A percentile compares a stretch with the other conserved stretches of the same genome.
Evolutionary conservation across 2,329 filamentous ascomycete genomes (phyloP).

Genomic region (Cercospora sojina): DNA sequence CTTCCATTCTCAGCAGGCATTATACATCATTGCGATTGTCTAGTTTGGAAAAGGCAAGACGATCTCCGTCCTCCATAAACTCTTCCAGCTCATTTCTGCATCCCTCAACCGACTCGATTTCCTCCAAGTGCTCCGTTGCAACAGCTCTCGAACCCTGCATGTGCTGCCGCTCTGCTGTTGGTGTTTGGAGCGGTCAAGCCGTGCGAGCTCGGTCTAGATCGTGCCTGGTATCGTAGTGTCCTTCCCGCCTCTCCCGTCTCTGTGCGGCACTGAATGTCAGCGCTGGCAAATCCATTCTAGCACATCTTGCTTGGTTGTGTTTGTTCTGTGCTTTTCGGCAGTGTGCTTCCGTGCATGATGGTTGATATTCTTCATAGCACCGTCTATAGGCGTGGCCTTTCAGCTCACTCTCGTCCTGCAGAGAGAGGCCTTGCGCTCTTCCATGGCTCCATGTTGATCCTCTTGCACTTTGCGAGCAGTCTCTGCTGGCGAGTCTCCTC

Average conservation of each 20-base stretch:
- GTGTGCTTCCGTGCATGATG: background rate
- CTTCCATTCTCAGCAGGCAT: background rate
- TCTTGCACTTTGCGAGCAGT: conserved; percentile 35
- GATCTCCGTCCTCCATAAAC: background rate
- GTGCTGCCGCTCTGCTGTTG: background rate
- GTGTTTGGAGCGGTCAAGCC: background rate
- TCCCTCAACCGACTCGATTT: background rate
- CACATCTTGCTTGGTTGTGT: background rate
- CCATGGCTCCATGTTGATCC: conserved; percentile 30
- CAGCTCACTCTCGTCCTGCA: conserved; percentile 13
- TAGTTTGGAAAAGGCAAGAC: background rate
- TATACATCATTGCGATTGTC: conserved; percentile 1
- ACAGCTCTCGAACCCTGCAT: background rate
- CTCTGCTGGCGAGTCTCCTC: conserved; percentile 31
- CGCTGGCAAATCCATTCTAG: background rate
- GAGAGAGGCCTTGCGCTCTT: conserved; percentile 30
- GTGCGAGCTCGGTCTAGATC: background rate
- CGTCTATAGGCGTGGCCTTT: background rate
- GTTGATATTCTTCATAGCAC: background rate
- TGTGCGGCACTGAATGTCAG: background rate
- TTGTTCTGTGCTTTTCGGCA: background rate
- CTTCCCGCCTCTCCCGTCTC: background rate
- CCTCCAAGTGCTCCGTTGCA: background rate
- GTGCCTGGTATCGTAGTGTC: background rate
- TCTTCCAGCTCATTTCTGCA: background rate